These are phyloP conservation scores for Nymphaea thermarum DNA, from an alignment of 164 flowering plant genomes.

Conservation along the genomic window DNA sequence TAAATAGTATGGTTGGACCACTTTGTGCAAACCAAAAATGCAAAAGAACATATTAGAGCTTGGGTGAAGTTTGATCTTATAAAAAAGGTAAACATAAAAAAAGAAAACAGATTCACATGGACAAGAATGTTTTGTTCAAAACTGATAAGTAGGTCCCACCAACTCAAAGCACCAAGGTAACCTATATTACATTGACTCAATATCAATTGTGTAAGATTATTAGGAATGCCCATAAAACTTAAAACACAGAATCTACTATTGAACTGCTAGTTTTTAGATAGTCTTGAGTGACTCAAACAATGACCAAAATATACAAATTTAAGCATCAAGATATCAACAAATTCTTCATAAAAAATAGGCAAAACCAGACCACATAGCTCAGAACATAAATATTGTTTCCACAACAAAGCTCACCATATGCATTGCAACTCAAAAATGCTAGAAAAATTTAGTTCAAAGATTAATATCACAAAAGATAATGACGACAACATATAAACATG, in stretches of 20 bases:
- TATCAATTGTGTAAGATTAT: neutral
- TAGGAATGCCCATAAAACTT: neutral
- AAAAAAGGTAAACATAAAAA: too few species aligned
- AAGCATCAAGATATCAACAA: too few species aligned
- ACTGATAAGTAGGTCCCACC: constrained; percentile 95
- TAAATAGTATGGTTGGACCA: constrained; percentile 90
- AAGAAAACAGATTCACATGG: too few species aligned
- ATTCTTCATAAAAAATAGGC: too few species aligned
- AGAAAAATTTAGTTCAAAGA: constrained; percentile 2
- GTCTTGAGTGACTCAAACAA: too few species aligned
- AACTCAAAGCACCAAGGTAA: constrained; percentile 68
- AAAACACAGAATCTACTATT: too few species aligned
- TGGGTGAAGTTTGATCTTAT: neutral
- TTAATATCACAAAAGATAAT: neutral
- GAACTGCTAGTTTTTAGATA: too few species aligned
- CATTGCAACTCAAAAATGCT: constrained; percentile 72
- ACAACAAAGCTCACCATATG: constrained; percentile 63
- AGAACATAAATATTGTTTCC: constrained; percentile 53
- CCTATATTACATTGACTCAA: constrained; percentile 37
- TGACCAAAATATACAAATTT: too few species aligned
- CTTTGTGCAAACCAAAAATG: constrained; percentile 87
- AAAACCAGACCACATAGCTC: constrained; percentile 47
- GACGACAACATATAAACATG: too few species aligned
- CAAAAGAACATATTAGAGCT: constrained; percentile 16
- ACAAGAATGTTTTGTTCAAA: constrained; percentile 38